These are phyloP conservation scores for Xylariomycetidae sp. DNA, from an alignment of 2,329 filamentous ascomycete species.

Conservation along the genomic window DNA sequence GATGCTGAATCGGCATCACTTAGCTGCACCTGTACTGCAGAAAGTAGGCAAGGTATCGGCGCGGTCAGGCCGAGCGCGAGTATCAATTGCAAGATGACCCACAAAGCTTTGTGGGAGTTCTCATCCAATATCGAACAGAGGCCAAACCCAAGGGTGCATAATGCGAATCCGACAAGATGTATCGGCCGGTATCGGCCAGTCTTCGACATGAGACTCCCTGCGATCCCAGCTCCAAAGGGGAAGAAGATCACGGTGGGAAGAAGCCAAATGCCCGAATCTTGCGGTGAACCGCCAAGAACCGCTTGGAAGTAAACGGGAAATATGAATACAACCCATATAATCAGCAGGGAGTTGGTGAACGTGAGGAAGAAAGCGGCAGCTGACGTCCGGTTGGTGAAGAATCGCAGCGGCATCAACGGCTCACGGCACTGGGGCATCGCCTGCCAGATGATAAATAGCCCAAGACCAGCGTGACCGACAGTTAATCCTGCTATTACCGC, in stretches of 20 bases:
- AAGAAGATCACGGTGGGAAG: conserved; percentile 18
- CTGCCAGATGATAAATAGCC: conserved; percentile 4
- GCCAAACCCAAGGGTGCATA: conserved; percentile 26
- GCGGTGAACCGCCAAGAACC: conserved; percentile 23
- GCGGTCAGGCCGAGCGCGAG: conserved; percentile 29
- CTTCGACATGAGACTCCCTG: conserved; percentile 16
- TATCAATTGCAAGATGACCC: conserved; percentile 31
- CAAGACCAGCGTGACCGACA: conserved; percentile 1
- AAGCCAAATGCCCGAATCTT: conserved; percentile 16
- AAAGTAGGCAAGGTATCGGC: conserved; percentile 28
- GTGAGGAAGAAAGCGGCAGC: conserved; percentile 24
- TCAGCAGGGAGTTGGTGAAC: conserved; percentile 31
- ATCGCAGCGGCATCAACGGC: conserved; percentile 32
- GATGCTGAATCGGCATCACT: conserved; percentile 20
- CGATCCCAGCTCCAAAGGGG: conserved; percentile 15
- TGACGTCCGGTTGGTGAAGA: conserved; percentile 38
- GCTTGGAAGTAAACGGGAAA: conserved; percentile 38
- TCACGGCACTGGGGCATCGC: conserved; percentile 8
- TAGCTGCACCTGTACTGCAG: conserved; percentile 29
- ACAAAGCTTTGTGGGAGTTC: conserved; percentile 23
- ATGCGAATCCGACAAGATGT: conserved; percentile 18
- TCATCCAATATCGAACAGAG: conserved; percentile 28
- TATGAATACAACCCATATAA: conserved; percentile 30
- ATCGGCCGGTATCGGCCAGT: conserved; percentile 10
- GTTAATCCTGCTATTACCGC: conserved; percentile 6